Conservation (phyloP, 164 flowering plant genomes). For the Vitis rupestris region DNA sequence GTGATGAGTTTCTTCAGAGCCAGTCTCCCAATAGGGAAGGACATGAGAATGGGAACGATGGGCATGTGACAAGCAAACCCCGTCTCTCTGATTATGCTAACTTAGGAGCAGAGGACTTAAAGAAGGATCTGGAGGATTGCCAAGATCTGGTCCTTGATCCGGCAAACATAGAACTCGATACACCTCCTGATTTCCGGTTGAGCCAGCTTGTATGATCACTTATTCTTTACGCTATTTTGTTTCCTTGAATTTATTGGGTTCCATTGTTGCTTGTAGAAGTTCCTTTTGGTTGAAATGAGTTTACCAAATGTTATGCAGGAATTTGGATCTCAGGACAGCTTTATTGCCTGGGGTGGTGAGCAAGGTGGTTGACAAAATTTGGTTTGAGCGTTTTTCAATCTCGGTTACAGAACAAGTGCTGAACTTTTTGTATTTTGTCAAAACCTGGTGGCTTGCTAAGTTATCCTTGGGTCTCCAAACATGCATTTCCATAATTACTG, state of each 20-base stretch:
- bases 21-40: constrained; percentile 62
- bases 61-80: constrained; percentile 24
- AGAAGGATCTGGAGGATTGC: constrained; percentile 80
- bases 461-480: neutral
- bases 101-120: constrained; percentile 61
- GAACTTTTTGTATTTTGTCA: neutral
- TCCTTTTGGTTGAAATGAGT: constrained; percentile 1
- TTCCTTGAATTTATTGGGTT: neutral
- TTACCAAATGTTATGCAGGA: constrained; percentile 49
- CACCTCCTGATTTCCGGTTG: constrained; percentile 84
- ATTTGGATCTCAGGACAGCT: constrained; percentile 85
- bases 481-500: neutral
- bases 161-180: constrained; percentile 58
- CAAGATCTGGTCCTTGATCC: constrained; percentile 63
- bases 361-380: constrained; percentile 25
- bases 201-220: constrained; percentile 76
- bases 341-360: constrained; percentile 43
- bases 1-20: constrained; percentile 79
- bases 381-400: neutral
- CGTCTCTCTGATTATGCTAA: constrained; percentile 67
- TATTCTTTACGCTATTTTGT: neutral
- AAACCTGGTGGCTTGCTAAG: neutral
- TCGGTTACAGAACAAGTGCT: too few species aligned
- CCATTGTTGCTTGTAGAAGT: neutral
- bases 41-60: constrained; percentile 22